Evolutionary conservation across 768 basidiomycete species (phyloP).

Genomic region (Lactarius hengduanensis): DNA sequence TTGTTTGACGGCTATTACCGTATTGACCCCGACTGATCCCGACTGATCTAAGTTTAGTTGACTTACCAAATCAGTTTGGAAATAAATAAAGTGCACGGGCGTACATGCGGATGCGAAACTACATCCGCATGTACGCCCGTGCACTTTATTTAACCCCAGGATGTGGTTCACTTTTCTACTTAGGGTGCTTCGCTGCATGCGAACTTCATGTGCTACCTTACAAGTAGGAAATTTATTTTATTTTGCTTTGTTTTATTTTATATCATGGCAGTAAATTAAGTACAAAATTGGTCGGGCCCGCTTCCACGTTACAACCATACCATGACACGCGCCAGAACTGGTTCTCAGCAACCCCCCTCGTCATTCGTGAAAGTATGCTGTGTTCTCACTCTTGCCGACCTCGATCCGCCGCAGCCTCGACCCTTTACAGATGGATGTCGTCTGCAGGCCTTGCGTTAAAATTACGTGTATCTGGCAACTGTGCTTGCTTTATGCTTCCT

Average conservation of each 20-base stretch:
- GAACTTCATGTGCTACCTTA: background rate
- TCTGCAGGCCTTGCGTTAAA: slow-evolving; percentile 5
- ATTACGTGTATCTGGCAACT: slow-evolving; percentile 25
- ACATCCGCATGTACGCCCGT: background rate
- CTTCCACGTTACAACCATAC: background rate
- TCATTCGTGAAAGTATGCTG: slow-evolving; percentile 7
- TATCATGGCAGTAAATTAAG: no score
- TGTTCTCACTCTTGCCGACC: slow-evolving; percentile 9
- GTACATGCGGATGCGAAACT: slow-evolving; percentile 2
- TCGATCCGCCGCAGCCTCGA: slow-evolving; percentile 20
- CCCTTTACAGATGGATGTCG: background rate
- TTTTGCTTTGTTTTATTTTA: no score
- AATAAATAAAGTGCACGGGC: background rate
- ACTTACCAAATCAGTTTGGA: background rate
- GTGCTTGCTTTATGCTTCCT: slow-evolving; percentile 17
- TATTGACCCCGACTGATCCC: background rate
- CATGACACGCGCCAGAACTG: background rate
- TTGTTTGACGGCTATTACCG: background rate
- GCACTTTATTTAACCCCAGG: background rate
- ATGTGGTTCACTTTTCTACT: background rate
- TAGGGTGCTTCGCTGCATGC: background rate
- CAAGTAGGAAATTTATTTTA: slow-evolving; percentile 5
- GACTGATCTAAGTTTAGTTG: background rate
- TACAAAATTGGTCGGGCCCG: no score
- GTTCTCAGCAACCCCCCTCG: background rate